phyloP scores from a whole-genome alignment of 495 filamentous ascomycete genomes.

The Geoglossum glabrum region DNA sequence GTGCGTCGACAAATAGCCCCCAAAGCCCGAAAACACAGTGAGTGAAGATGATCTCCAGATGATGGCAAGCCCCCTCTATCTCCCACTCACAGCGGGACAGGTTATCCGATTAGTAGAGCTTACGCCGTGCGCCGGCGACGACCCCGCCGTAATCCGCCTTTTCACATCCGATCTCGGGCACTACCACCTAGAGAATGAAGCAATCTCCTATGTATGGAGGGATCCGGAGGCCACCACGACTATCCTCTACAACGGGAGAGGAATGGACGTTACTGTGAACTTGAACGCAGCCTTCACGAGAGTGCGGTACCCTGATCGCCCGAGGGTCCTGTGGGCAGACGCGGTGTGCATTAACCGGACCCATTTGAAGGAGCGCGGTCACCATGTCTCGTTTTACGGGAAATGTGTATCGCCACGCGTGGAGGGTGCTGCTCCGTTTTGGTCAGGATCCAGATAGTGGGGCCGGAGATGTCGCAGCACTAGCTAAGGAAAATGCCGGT shows the following conservation, averaged over 20 bases:
- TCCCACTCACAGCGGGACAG: no score
- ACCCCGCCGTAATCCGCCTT: no score
- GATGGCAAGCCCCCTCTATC: no score
- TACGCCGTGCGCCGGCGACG: no score
- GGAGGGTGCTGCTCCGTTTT: neutral
- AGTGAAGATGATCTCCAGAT: no score
- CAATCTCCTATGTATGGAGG: neutral
- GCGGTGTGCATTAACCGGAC: neutral
- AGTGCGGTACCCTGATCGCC: neutral
- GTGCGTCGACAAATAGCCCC: no score
- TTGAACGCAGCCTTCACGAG: neutral
- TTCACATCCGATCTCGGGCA: no score
- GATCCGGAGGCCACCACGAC: neutral
- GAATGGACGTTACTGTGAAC: neutral
- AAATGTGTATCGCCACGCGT: neutral
- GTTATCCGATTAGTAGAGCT: no score
- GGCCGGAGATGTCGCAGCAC: no score
- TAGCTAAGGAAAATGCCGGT: no score
- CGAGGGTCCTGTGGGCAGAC: neutral
- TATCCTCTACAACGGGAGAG: neutral
- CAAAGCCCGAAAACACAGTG: no score
- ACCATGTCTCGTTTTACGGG: neutral
- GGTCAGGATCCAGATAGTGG: neutral
- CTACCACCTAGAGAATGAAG: neutral
- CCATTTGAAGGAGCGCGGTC: neutral